Evolutionary conservation across 1,139 yeast genomes (phyloP).

Genomic region (Scheffersomyces titani): DNA sequence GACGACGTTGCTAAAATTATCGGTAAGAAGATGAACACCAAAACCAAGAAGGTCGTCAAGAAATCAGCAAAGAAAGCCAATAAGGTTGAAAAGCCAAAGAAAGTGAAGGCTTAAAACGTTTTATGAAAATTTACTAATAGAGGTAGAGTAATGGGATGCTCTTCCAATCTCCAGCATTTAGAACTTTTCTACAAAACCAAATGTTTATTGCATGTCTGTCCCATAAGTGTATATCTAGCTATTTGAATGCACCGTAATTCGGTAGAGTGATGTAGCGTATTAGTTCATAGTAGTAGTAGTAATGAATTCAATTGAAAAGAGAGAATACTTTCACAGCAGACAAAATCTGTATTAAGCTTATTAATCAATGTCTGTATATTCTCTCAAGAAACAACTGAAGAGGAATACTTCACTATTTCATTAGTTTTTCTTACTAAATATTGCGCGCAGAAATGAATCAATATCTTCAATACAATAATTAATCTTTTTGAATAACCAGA

Average conservation of each 20-base stretch:
- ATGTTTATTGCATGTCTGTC: not conserved
- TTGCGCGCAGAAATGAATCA: not conserved
- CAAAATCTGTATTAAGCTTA: not conserved
- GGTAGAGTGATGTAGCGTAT: not conserved
- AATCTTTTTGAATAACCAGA: no score
- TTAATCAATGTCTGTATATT: not conserved
- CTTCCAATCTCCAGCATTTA: not conserved
- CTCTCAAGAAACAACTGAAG: no score
- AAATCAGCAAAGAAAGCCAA: slow-evolving; percentile 6
- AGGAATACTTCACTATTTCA: no score
- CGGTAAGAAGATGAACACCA: slow-evolving; percentile 37
- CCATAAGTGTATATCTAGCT: not conserved
- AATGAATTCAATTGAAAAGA: not conserved
- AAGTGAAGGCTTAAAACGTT: slow-evolving; percentile 10
- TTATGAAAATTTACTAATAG: not conserved
- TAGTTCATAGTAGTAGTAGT: not conserved
- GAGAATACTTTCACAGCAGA: not conserved
- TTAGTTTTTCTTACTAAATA: not conserved
- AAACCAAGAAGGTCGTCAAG: slow-evolving; percentile 10
- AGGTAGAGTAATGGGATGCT: not conserved
- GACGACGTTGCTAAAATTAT: slow-evolving; percentile 58
- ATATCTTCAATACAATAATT: not conserved
- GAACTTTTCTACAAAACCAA: not conserved
- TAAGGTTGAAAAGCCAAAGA: slow-evolving; percentile 14
- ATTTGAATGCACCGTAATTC: not conserved